Conservation (phyloP, 1,284 basidiomycete genomes). For the Schizopora paradoxa region DNA sequence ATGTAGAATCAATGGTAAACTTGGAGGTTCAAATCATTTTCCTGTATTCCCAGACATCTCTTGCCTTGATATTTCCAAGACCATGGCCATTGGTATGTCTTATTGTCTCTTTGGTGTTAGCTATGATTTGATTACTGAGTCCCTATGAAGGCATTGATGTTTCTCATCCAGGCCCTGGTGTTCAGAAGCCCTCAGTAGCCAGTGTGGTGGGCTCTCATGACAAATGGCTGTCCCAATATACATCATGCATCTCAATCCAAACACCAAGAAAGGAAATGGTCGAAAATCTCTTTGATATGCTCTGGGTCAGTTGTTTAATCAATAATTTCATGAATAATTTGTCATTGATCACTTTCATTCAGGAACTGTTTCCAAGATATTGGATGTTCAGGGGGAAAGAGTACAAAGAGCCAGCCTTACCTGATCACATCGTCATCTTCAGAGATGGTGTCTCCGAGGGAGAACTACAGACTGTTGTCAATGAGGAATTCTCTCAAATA, state of each 20-base stretch:
- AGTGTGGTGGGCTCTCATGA: constrained; percentile 34
- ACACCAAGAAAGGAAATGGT: constrained; percentile 16
- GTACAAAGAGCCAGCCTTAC: constrained; percentile 14
- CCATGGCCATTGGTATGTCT: neutral
- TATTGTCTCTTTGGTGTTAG: neutral
- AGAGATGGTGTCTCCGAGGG: constrained; percentile 39
- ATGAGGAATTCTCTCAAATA: constrained; percentile 27
- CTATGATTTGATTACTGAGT: neutral
- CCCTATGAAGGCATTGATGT: constrained; percentile 34
- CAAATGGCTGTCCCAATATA: constrained; percentile 20
- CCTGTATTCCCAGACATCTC: constrained; percentile 24
- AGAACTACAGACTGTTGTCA: constrained; percentile 29
- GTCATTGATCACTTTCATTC: neutral
- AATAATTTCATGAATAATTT: neutral
- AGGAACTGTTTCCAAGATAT: neutral
- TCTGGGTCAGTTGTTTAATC: constrained; percentile 20
- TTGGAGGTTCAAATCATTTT: constrained; percentile 34
- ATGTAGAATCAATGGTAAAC: constrained; percentile 36
- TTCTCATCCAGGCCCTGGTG: constrained; percentile 34
- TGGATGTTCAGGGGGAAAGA: constrained; percentile 3
- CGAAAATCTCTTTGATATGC: constrained; percentile 13
- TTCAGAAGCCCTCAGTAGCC: constrained; percentile 32
- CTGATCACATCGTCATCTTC: constrained; percentile 28
- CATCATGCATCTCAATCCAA: constrained; percentile 9
- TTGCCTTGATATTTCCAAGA: constrained; percentile 14